phyloP scores from a whole-genome alignment of 139 green algal genomes.

The Ettlia oleoabundans region DNA sequence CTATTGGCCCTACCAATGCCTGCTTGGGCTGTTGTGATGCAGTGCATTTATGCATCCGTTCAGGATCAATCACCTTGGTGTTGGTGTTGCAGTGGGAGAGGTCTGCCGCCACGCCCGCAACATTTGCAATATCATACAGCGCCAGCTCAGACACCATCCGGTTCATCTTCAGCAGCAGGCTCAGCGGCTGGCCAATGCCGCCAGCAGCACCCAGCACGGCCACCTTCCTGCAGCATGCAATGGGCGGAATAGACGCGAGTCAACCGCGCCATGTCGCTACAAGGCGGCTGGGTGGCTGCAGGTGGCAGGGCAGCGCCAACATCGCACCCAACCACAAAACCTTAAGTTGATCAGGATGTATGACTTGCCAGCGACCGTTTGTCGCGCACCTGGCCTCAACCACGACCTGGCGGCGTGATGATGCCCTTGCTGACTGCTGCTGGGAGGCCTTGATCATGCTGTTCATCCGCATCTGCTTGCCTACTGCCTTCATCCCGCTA shows the following conservation, averaged over 20 bases:
- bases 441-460: background rate
- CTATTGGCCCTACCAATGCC: too few species aligned
- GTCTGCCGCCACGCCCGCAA: slow-evolving; percentile 90
- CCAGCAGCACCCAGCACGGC: slow-evolving; percentile 94
- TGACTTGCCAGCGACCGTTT: background rate
- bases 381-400: slow-evolving; percentile 4
- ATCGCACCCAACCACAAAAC: background rate
- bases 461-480: too few species aligned
- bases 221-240: slow-evolving; percentile 78
- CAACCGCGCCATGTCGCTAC: too few species aligned
- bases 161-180: slow-evolving; percentile 92
- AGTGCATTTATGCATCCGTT: too few species aligned
- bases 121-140: slow-evolving; percentile 95
- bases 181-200: slow-evolving; percentile 97
- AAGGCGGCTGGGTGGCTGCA: too few species aligned
- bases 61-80: too few species aligned
- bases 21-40: background rate
- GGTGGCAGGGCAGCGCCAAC: background rate
- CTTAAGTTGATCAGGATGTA: background rate
- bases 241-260: too few species aligned
- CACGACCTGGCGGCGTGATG: slow-evolving; percentile 2
- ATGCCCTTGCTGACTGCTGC: background rate
- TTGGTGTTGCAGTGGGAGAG: slow-evolving; percentile 94
- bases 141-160: slow-evolving; percentile 67
- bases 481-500: slow-evolving; percentile 3